Base-by-base conservation (phyloP, 1,284 basidiomycete species). In the Inonotus obliquus region DNA sequence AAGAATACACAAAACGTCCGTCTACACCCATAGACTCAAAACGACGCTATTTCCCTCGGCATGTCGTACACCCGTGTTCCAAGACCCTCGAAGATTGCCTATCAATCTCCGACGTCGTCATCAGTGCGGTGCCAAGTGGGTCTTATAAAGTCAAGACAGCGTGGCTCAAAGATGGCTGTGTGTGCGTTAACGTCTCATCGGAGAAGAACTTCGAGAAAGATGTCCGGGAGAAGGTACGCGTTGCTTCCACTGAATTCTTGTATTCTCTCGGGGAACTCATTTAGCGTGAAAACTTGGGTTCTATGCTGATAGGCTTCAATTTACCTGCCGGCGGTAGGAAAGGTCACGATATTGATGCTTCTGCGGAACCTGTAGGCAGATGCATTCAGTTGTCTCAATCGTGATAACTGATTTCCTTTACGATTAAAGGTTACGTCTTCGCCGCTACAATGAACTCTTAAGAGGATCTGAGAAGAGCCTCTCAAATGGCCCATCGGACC, bases 201-300 rank as follows among this genome's bases (percentile, higher is more conserved):
- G 95, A 97, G 70, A 98, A 96, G 80, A 99, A 99, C 75, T 99
- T 98, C 71, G 94, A 97, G 72, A 85, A 85, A 64, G 90, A 97
- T 71, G 90, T 98, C 19, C 82, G 94, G 66, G 93, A 96, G 54
- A 92, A 94, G 80, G 94, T 92, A 67, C 65, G 79, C 67, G 32
- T 7, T 35, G 47, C 56, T 53, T 52, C 59, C 63, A 45, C 58
- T 61, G 32, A 54, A 17, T 61, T 45, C 21, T 45, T 49, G 6
- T 4, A 23, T 53, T 37, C 32, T 37, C 4, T 45, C 41, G 14
- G 14, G 41, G 14, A 25, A 19, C 19, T 49, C 48, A 25, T 13
- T 29, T 7, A 44, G 11, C 5, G n/a, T 44, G 6, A 7, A 17
- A 6, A 17, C 23, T 35, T 29, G 56, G 14, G 17, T 44, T 60